Conservation (phyloP, 352 stramenopile genomes). For the Phytophthora quininea region DNA sequence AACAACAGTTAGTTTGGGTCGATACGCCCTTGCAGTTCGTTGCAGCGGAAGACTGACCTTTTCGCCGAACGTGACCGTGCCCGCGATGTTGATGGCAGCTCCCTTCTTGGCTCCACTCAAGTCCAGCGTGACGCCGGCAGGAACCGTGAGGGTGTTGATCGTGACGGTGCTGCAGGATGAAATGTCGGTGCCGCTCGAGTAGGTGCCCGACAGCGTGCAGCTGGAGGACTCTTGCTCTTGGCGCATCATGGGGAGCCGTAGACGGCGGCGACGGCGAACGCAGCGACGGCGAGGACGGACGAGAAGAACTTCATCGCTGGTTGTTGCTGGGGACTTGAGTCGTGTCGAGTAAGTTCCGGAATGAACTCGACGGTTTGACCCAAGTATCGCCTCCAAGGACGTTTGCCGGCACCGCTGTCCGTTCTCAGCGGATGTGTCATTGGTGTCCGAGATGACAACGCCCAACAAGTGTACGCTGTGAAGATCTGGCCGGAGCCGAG, state of each 20-base stretch:
- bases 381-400: background rate
- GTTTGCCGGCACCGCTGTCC: background rate
- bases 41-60: constrained; percentile 3
- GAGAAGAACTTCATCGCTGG: constrained; percentile 16
- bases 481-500: background rate
- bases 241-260: constrained; percentile 19
- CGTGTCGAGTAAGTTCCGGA: background rate
- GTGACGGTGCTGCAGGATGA: constrained; percentile 30
- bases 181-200: constrained; percentile 32
- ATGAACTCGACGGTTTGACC: background rate
- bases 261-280: constrained; percentile 9
- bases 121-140: constrained; percentile 37
- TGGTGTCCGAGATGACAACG: background rate
- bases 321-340: background rate
- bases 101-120: constrained; percentile 31
- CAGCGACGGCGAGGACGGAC: constrained; percentile 1
- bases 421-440: background rate
- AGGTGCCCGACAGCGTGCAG: constrained; percentile 40
- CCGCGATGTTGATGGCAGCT: constrained; percentile 35
- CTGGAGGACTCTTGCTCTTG: constrained; percentile 9
- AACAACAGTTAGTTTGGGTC: background rate
- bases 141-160: constrained; percentile 32
- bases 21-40: background rate
- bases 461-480: background rate
- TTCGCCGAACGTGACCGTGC: constrained; percentile 40